Conservation (phyloP, 208 protist species). For the Giardia muris region DNA sequence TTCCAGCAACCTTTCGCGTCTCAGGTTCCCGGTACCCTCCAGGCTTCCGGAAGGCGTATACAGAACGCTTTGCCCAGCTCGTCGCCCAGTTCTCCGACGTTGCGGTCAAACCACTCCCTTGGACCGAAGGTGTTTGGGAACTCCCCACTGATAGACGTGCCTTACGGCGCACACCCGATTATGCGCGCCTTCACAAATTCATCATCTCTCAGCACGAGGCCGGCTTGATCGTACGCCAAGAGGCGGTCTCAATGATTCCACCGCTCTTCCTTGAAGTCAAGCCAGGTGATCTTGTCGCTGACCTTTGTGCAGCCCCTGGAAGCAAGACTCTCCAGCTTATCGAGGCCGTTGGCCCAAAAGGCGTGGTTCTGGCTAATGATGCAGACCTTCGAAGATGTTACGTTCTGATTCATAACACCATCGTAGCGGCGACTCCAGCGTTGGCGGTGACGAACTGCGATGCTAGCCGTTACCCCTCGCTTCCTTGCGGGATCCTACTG, state of each 20-base stretch:
- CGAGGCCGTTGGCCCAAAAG: conserved; percentile 87
- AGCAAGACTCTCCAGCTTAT: conserved; percentile 91
- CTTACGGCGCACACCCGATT: neutral
- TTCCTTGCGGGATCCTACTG: conserved; percentile 44
- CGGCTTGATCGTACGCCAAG: conserved; percentile 53
- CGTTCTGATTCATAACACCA: conserved; percentile 81
- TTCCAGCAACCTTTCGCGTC: neutral
- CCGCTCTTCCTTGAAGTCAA: conserved; percentile 83
- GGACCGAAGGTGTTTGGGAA: neutral
- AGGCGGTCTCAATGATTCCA: conserved; percentile 85
- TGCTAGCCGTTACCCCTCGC: conserved; percentile 21
- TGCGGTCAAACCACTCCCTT: neutral
- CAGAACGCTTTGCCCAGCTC: neutral
- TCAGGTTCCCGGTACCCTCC: neutral
- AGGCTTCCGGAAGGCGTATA: neutral
- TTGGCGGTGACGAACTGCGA: conserved; percentile 31
- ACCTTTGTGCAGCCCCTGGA: conserved; percentile 90
- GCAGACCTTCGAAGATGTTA: conserved; percentile 69
- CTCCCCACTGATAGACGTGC: neutral
- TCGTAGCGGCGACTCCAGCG: conserved; percentile 60
- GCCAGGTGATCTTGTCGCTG: conserved; percentile 67
- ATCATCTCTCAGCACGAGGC: neutral
- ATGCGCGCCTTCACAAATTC: neutral
- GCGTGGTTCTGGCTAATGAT: conserved; percentile 91
- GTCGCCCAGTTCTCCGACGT: neutral